Conservation (phyloP, 352 stramenopile species). For the Blastocystis sp. region DNA sequence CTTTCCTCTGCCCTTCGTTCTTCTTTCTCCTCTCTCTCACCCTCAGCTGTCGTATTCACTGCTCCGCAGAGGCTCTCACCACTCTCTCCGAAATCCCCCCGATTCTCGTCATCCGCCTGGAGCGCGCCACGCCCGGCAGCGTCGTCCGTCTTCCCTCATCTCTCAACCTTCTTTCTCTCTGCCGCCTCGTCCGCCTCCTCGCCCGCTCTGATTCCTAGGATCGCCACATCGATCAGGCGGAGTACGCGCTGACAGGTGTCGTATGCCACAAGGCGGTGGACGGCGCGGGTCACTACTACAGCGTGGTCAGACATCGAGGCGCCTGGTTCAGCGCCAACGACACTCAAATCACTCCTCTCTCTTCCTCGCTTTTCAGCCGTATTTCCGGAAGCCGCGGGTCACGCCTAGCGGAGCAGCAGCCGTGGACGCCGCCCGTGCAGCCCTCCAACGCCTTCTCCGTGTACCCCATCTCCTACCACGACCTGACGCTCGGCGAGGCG, state of each 20-base stretch:
- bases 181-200: background rate
- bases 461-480: constrained; percentile 1
- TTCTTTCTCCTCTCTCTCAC: background rate
- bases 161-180: background rate
- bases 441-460: constrained; percentile 3
- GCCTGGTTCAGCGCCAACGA: background rate
- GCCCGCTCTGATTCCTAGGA: background rate
- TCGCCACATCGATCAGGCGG: background rate
- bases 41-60: background rate
- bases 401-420: background rate
- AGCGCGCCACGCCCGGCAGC: background rate
- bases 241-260: background rate
- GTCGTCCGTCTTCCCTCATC: background rate
- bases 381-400: background rate
- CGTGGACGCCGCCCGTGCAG: background rate
- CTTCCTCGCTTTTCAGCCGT: background rate
- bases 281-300: background rate
- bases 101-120: background rate
- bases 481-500: background rate
- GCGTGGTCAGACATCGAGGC: background rate
- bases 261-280: background rate
- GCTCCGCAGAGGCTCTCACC: background rate
- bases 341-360: background rate
- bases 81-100: background rate
- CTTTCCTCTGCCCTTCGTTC: constrained; percentile 8